Conservation (phyloP, 306 rosid species). For the Gastrolobium bilobum region DNA sequence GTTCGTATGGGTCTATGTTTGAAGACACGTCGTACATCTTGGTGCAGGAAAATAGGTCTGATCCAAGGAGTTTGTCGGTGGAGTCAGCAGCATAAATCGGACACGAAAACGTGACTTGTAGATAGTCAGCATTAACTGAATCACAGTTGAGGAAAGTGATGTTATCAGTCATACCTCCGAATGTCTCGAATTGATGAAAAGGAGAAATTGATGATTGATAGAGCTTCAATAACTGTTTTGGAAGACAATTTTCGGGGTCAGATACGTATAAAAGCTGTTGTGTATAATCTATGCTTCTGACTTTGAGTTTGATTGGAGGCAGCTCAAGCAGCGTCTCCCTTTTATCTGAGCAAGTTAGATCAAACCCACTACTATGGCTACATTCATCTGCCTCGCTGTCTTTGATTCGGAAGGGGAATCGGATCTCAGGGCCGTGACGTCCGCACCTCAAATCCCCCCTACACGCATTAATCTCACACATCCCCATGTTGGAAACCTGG, state of each 20-base stretch:
- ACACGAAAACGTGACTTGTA: not conserved
- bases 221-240: constrained; percentile 5
- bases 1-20: accelerated
- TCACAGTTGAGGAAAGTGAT: constrained; percentile 1
- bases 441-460: constrained; percentile 29
- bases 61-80: not conserved
- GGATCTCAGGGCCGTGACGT: constrained; percentile 29
- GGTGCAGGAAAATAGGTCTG: not conserved
- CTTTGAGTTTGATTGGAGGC: constrained; percentile 18
- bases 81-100: not conserved
- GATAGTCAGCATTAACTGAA: not conserved
- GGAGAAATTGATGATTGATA: constrained; percentile 21
- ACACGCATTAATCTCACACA: not conserved
- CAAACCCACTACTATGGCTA: constrained; percentile 43
- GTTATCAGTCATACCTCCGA: not conserved
- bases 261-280: not conserved
- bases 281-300: not conserved
- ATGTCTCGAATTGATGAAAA: not conserved
- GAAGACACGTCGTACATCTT: constrained; percentile 3
- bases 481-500: not conserved
- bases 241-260: constrained; percentile 35
- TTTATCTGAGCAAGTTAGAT: constrained; percentile 20
- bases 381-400: not conserved
- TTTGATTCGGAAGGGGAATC: constrained; percentile 57
- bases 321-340: constrained; percentile 1